Evolutionary conservation across 352 stramenopile species (phyloP).

Genomic region (Globisporangium parvum): DNA sequence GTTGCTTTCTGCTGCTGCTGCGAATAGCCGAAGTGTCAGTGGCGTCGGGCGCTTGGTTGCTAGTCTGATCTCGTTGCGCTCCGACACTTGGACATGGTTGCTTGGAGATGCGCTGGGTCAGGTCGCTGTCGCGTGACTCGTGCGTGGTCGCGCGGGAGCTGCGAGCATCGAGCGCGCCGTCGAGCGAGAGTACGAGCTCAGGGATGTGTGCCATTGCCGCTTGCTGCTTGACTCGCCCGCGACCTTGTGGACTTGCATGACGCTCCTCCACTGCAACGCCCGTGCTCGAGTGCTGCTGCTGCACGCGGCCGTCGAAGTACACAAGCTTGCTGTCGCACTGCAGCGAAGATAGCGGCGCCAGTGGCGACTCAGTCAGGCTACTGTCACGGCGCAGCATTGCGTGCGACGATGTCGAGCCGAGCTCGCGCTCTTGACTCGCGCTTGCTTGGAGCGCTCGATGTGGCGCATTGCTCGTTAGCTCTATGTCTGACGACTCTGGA

Average conservation of each 20-base stretch:
- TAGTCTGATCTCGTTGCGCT: not conserved
- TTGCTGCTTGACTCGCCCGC: not conserved
- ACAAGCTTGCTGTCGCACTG: conserved; percentile 53
- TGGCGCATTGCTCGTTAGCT: not conserved
- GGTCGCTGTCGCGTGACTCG: too few species aligned
- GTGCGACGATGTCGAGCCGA: conserved; percentile 6
- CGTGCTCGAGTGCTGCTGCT: not conserved
- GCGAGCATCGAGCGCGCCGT: conserved; percentile 7
- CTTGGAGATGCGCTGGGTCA: not conserved
- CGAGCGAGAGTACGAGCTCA: conserved; percentile 3
- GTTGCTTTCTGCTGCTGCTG: not conserved
- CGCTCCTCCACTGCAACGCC: too few species aligned
- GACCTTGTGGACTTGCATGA: not conserved
- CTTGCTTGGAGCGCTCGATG: not conserved
- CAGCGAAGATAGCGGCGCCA: conserved; percentile 18
- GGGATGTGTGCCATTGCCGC: not conserved
- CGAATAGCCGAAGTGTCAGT: not conserved
- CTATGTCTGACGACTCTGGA: too few species aligned
- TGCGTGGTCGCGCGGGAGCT: too few species aligned
- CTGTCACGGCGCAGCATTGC: not conserved
- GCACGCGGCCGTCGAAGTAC: conserved; percentile 37
- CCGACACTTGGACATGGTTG: not conserved
- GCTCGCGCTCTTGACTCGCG: conserved; percentile 4
- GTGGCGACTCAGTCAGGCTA: not conserved
- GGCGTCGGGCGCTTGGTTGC: not conserved